A percentile compares a stretch with the other conserved stretches of the same genome.
These are phyloP conservation scores for Flaveria robusta DNA, from an alignment of 129 eudicot species.

Conservation along the genomic window DNA sequence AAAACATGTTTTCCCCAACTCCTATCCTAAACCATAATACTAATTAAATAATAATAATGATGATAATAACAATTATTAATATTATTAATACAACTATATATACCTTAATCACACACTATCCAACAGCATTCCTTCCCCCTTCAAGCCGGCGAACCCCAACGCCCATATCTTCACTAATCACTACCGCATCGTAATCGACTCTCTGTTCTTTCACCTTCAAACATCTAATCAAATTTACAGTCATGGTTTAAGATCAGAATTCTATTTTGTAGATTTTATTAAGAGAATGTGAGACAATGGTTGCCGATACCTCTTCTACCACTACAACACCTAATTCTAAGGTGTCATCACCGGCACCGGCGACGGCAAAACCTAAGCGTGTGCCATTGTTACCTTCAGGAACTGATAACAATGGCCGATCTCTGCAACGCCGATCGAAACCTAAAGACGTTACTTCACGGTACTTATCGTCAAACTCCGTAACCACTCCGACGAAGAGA, in stretches of 20 bases:
- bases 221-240: not conserved
- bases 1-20: too few relatives aligned
- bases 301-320: slow-evolving; percentile 43
- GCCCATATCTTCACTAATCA: not conserved
- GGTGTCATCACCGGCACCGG: slow-evolving; percentile 27
- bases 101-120: not conserved
- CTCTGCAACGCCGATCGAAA: slow-evolving; percentile 45
- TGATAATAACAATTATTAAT: not conserved
- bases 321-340: slow-evolving; percentile 43
- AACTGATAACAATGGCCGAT: slow-evolving; percentile 41
- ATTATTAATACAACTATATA: not conserved
- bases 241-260: not conserved
- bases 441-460: slow-evolving; percentile 59
- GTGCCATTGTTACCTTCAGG: slow-evolving; percentile 58
- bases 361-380: slow-evolving; percentile 46
- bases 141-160: not conserved
- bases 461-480: slow-evolving; percentile 54
- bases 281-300: slow-evolving; percentile 43
- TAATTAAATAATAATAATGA: not conserved
- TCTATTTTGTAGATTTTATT: not conserved
- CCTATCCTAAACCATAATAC: too few relatives aligned
- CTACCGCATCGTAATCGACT: not conserved
- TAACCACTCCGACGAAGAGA: slow-evolving; percentile 26
- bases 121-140: slow-evolving; percentile 1
- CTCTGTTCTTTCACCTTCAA: not conserved